Evolutionary conservation across 208 protist species (phyloP).

Genomic region (Leishmania braziliensis): DNA sequence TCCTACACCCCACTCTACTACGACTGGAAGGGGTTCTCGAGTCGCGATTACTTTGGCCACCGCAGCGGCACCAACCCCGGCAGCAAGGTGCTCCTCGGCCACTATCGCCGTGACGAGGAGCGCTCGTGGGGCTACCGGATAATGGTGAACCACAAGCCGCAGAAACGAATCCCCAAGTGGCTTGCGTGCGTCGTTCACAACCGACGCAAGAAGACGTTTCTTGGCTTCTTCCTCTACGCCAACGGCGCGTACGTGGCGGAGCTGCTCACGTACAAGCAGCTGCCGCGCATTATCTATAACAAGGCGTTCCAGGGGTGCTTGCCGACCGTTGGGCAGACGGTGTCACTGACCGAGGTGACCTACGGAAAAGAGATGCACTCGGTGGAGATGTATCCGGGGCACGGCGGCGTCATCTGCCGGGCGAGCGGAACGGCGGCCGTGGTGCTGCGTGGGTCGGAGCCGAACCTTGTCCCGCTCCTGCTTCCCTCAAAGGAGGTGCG

Average conservation of each 20-base stretch:
- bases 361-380: slow-evolving; percentile 93
- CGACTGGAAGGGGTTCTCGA: slow-evolving; percentile 87
- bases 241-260: slow-evolving; percentile 92
- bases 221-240: slow-evolving; percentile 92
- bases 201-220: slow-evolving; percentile 74
- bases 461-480: slow-evolving; percentile 86
- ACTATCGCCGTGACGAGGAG: slow-evolving; percentile 87
- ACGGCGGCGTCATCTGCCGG: slow-evolving; percentile 84
- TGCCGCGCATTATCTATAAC: slow-evolving; percentile 92
- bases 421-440: slow-evolving; percentile 87
- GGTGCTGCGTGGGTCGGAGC: slow-evolving; percentile 85
- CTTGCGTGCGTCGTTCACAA: slow-evolving; percentile 87
- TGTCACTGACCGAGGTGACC: slow-evolving; percentile 85
- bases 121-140: slow-evolving; percentile 75
- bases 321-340: slow-evolving; percentile 90
- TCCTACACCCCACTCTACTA: slow-evolving; percentile 92
- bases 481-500: slow-evolving; percentile 93
- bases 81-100: slow-evolving; percentile 79
- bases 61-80: slow-evolving; percentile 89
- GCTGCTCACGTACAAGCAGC: slow-evolving; percentile 92
- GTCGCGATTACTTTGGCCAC: slow-evolving; percentile 90
- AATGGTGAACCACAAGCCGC: slow-evolving; percentile 90
- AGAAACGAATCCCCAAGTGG: slow-evolving; percentile 92
- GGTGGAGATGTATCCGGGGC: slow-evolving; percentile 91
- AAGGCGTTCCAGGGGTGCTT: slow-evolving; percentile 84